Evolutionary conservation across 2,329 filamentous ascomycete genomes (phyloP).

Genomic region (Aureobasidium zeae): DNA sequence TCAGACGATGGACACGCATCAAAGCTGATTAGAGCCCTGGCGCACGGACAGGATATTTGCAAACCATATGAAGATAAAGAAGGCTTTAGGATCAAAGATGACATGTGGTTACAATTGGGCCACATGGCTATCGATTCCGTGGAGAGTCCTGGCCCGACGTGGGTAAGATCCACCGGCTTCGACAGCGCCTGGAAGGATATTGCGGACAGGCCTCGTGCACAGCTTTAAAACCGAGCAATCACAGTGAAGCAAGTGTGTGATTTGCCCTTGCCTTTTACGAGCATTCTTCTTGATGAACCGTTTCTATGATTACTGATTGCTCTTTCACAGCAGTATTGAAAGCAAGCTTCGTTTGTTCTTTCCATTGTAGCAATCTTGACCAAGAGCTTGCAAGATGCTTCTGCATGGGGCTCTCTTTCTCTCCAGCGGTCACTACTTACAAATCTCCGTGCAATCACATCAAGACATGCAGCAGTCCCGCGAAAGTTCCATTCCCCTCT

Average conservation of each 20-base stretch:
- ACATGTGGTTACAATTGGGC: slow-evolving; percentile 52
- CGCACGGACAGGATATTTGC: slow-evolving; percentile 50
- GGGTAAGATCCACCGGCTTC: slow-evolving; percentile 56
- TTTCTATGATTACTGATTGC: neutral
- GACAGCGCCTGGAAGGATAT: slow-evolving; percentile 54
- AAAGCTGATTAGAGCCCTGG: slow-evolving; percentile 64
- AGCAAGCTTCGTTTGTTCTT: neutral
- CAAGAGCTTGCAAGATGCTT: neutral
- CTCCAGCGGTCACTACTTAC: too few species aligned
- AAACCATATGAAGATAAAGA: slow-evolving; percentile 38
- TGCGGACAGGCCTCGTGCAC: slow-evolving; percentile 6
- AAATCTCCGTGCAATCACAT: too few species aligned
- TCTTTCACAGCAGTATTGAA: neutral
- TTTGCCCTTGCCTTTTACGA: too few species aligned
- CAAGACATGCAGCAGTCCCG: too few species aligned
- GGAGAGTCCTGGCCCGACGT: slow-evolving; percentile 44
- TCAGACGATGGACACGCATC: slow-evolving; percentile 73
- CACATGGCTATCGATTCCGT: slow-evolving; percentile 56
- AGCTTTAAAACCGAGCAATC: neutral
- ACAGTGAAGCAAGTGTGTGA: too few species aligned
- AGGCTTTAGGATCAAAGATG: slow-evolving; percentile 43
- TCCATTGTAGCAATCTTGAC: neutral
- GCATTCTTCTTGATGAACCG: neutral
- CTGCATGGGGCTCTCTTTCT: neutral
- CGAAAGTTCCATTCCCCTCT: too few species aligned